phyloP scores from a whole-genome alignment of 176 grass and related monocot species.

The Raddia guianensis region DNA sequence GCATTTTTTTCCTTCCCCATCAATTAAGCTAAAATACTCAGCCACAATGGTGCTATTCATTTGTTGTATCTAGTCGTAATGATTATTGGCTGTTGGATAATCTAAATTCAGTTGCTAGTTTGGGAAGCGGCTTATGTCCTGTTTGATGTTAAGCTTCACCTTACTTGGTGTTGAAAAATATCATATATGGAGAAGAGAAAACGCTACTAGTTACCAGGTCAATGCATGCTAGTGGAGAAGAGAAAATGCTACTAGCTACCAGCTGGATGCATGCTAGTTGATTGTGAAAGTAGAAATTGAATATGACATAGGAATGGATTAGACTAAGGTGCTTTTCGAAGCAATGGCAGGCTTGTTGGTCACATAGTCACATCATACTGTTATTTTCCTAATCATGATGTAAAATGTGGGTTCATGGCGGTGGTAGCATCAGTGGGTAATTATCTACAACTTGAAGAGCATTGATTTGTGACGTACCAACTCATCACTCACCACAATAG shows the following conservation, averaged over 20 bases:
- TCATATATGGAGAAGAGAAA: neutral
- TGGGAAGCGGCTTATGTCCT: neutral
- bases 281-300: slow-evolving; percentile 1
- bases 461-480: too few relatives aligned
- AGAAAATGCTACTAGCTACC: neutral
- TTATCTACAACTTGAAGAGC: too few relatives aligned
- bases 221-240: neutral
- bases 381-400: neutral
- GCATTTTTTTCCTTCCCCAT: neutral
- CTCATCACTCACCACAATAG: too few relatives aligned
- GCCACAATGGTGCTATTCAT: neutral
- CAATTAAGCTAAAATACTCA: slow-evolving; percentile 8
- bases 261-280: neutral
- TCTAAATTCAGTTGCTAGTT: neutral
- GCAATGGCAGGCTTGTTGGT: neutral
- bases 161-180: neutral
- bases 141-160: slow-evolving; percentile 14
- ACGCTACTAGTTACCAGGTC: neutral
- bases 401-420: too few relatives aligned
- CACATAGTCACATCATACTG: neutral
- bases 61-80: neutral
- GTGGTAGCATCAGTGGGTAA: too few relatives aligned
- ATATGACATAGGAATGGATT: neutral
- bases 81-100: neutral
- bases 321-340: neutral